These are phyloP conservation scores for Conticribra weissflogii DNA, from an alignment of 108 stramenopile species.

Conservation along the genomic window DNA sequence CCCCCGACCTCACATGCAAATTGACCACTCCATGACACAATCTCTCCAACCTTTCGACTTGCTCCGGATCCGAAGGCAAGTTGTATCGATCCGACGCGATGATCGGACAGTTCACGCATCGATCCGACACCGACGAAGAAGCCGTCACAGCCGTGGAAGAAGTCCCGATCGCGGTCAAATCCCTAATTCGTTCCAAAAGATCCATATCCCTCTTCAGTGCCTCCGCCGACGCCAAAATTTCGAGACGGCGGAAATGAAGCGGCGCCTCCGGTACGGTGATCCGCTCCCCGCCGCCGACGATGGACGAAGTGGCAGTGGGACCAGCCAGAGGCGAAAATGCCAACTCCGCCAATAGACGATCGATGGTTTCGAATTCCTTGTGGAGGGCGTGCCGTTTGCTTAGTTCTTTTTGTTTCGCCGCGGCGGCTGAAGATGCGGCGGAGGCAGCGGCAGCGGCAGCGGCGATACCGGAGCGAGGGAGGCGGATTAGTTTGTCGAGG, in stretches of 20 bases:
- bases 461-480: conserved; percentile 5
- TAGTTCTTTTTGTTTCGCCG: conserved; percentile 11
- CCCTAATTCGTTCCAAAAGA: conserved; percentile 55
- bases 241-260: conserved; percentile 63
- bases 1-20: conserved; percentile 30
- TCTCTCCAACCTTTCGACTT: conserved; percentile 52
- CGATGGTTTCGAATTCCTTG: conserved; percentile 39
- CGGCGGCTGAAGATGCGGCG: conserved; percentile 10
- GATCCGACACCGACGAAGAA: conserved; percentile 1
- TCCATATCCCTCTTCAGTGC: conserved; percentile 60
- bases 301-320: conserved; percentile 15
- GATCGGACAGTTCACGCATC: conserved; percentile 58
- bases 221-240: conserved; percentile 63
- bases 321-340: conserved; percentile 35
- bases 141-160: conserved; percentile 14
- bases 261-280: conserved; percentile 28
- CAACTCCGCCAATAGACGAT: conserved; percentile 38
- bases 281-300: background rate
- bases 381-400: conserved; percentile 37
- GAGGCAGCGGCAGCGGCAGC: background rate
- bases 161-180: conserved; percentile 46
- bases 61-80: conserved; percentile 42
- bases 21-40: conserved; percentile 45
- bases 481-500: conserved; percentile 40
- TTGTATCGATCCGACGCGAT: conserved; percentile 51